Percentiles rank a stretch among this genome's conserved stretches.
phyloP scores from a whole-genome alignment of 2,329 filamentous ascomycete species.

The Fusarium siculi region DNA sequence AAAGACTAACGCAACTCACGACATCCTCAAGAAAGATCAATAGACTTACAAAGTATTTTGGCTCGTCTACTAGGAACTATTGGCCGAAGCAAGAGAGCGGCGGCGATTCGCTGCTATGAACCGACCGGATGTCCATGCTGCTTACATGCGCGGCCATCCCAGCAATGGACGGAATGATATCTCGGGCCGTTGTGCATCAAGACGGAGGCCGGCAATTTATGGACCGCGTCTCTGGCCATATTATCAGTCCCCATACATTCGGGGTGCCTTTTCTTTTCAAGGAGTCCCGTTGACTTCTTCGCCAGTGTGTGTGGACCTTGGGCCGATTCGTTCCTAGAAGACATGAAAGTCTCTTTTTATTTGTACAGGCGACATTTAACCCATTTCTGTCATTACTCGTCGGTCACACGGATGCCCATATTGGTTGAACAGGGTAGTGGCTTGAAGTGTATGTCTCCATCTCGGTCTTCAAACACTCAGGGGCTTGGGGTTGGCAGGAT shows the following conservation, averaged over 20 bases:
- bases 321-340: not conserved
- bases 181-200: not conserved
- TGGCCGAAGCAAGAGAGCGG: not conserved
- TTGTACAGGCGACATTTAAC: not conserved
- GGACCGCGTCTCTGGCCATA: not conserved
- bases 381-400: not conserved
- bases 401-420: rapidly evolving
- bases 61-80: not conserved
- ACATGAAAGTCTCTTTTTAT: not conserved
- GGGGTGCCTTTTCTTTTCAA: not conserved
- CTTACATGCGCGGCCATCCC: not conserved
- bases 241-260: not conserved
- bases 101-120: not conserved
- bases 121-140: too few relatives aligned
- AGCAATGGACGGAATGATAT: not conserved
- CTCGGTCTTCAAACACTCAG: not conserved
- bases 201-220: not conserved
- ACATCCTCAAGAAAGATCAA: not conserved
- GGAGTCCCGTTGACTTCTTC: not conserved
- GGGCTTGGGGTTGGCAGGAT: not conserved
- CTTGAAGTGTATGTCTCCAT: not conserved
- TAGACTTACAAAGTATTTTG: too few relatives aligned
- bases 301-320: not conserved
- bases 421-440: not conserved
- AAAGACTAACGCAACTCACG: not conserved